Percentiles rank a stretch among this genome's conserved stretches.
phyloP scores from a whole-genome alignment of 2,329 filamentous ascomycete genomes.

The Penicillium aurantiogriseum region DNA sequence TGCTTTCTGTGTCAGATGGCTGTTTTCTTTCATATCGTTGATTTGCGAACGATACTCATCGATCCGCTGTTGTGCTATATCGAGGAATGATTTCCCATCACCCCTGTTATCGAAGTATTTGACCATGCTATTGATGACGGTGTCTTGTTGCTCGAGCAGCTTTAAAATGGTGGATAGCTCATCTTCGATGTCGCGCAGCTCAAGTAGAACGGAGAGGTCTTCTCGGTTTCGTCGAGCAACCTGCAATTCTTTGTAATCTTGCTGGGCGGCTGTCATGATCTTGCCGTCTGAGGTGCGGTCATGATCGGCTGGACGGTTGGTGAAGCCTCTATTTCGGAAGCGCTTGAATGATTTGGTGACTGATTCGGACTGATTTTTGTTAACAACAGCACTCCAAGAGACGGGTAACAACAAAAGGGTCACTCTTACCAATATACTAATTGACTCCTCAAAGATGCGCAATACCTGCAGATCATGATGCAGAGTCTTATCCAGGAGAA shows the following conservation, averaged over 20 bases:
- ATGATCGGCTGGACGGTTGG: constrained; percentile 39
- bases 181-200: constrained; percentile 64
- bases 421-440: constrained; percentile 56
- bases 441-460: constrained; percentile 65
- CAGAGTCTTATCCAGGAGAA: constrained; percentile 59
- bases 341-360: constrained; percentile 62
- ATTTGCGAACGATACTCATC: constrained; percentile 57
- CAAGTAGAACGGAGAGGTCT: constrained; percentile 61
- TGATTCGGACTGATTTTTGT: constrained; percentile 53
- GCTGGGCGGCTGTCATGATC: constrained; percentile 33
- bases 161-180: constrained; percentile 58
- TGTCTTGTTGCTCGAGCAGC: constrained; percentile 58
- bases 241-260: constrained; percentile 48
- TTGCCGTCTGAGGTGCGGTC: constrained; percentile 31
- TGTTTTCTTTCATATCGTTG: constrained; percentile 59
- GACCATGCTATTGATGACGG: constrained; percentile 46
- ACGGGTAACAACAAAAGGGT: too few species aligned
- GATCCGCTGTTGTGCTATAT: constrained; percentile 53
- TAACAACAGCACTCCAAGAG: not conserved
- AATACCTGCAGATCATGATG: constrained; percentile 64
- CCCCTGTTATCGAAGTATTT: constrained; percentile 35
- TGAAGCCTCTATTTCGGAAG: constrained; percentile 60
- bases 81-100: constrained; percentile 52
- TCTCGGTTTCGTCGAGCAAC: constrained; percentile 59
- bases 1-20: constrained; percentile 58